These are phyloP conservation scores for Eurotiales sp. DNA, from an alignment of 2,329 filamentous ascomycete genomes.

Conservation along the genomic window DNA sequence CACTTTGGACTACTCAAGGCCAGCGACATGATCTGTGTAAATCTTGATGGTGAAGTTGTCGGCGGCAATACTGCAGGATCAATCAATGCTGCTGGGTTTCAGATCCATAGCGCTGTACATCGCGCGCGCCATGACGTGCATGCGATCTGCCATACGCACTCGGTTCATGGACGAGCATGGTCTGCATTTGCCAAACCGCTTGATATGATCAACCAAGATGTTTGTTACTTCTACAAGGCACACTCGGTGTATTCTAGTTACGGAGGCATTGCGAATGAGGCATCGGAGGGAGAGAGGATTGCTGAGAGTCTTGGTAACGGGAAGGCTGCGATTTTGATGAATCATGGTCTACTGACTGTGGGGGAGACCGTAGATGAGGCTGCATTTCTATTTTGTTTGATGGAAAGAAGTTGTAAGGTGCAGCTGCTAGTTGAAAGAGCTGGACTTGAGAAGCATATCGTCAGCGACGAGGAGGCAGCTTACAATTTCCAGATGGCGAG, in stretches of 20 bases:
- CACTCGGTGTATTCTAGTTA: constrained; percentile 63
- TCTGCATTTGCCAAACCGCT: constrained; percentile 60
- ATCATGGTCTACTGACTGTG: constrained; percentile 66
- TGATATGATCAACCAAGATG: constrained; percentile 60
- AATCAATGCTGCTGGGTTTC: constrained; percentile 63
- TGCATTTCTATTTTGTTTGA: constrained; percentile 55
- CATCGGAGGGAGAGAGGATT: constrained; percentile 59
- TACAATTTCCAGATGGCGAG: constrained; percentile 8
- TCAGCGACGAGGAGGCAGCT: constrained; percentile 9
- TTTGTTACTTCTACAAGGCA: constrained; percentile 26
- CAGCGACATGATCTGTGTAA: constrained; percentile 64
- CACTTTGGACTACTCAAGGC: constrained; percentile 65
- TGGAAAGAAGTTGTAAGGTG: constrained; percentile 64
- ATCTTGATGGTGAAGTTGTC: constrained; percentile 60
- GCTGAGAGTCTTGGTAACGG: constrained; percentile 57
- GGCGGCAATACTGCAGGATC: constrained; percentile 41
- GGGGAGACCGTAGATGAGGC: constrained; percentile 68
- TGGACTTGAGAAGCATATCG: constrained; percentile 40
- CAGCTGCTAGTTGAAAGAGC: constrained; percentile 65
- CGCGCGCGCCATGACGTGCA: constrained; percentile 62
- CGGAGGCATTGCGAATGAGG: constrained; percentile 57
- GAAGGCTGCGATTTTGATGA: constrained; percentile 60
- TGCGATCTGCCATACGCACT: constrained; percentile 67
- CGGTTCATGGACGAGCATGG: constrained; percentile 65
- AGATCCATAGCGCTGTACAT: constrained; percentile 67